Base-by-base conservation (phyloP, 148 eudicot species). In the Spergularia marina region DNA sequence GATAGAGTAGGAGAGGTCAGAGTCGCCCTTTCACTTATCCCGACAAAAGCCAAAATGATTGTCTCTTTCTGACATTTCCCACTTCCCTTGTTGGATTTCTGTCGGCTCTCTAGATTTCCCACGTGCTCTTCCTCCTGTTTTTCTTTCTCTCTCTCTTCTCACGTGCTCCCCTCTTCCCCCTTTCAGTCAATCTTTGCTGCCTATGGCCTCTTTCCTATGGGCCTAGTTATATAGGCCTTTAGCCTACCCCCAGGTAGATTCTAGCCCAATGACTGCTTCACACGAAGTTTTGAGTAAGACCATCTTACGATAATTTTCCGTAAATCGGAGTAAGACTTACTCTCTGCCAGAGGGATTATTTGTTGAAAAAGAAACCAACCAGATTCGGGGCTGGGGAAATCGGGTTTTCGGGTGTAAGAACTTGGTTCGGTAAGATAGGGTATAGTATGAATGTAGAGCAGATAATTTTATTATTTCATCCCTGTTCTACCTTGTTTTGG, bases 51-150 rank as follows among this genome's bases (percentile, higher is more conserved):
- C 59, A 67, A 56, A 12, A 34, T 14, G n/a, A 54, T 65, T 18
- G 40, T 54, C 65, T 51, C 49, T 54, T 58, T 78, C 80, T 78
- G 80, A 78, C 76, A 53, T 12, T 21, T 12, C 56, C 71, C 18
- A 65, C 76, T 64, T 78, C 76, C 15, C 9, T 57, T 78, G 81
- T 72, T 65, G 66, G 76, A 78, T 65, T 72, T 78, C 8, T 78
- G 81, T 78, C 76, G 72, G 62, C 17, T 63, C 44, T 16, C 16
- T 10, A 20, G 58, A 15, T 47, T 25, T 39, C 49, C 75, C 76
- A 78, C 81, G 76, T 78, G 81, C 81, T 57, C 53, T 53, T 64
- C 40, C 30, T 23, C 49, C n/a, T 34, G 34, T 18, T 14, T 17
- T 11, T 21, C 2, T 25, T 20, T 10, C 64, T 39, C 21, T 68